Evolutionary conservation across 805 yeast species (phyloP).

Genomic region (Suhomyces canberraensis): DNA sequence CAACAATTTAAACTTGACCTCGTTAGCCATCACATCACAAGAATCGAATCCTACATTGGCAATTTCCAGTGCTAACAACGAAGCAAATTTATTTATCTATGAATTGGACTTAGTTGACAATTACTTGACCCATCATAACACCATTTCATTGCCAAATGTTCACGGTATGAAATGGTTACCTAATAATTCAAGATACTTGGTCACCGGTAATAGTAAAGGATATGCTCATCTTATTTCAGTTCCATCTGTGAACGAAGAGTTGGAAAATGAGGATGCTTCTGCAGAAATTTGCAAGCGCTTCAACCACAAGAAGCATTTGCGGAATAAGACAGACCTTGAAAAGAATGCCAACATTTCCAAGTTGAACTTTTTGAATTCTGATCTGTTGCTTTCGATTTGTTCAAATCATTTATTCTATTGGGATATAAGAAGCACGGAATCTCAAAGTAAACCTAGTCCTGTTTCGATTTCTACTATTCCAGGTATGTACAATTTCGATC

Average conservation of each 20-base stretch:
- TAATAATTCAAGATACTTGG: slow-evolving; percentile 35
- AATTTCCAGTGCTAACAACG: slow-evolving; percentile 46
- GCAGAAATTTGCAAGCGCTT: slow-evolving; percentile 79
- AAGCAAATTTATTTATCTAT: slow-evolving; percentile 51
- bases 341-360: slow-evolving; percentile 23
- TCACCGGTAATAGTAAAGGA: slow-evolving; percentile 80
- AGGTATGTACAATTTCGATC: slow-evolving; percentile 52
- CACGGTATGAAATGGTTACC: slow-evolving; percentile 54
- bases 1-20: slow-evolving; percentile 41
- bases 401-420: slow-evolving; percentile 72
- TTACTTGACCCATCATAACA: slow-evolving; percentile 52
- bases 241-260: slow-evolving; percentile 44
- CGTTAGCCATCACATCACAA: slow-evolving; percentile 30
- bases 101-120: slow-evolving; percentile 39
- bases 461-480: slow-evolving; percentile 48
- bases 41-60: slow-evolving; percentile 43
- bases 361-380: slow-evolving; percentile 28
- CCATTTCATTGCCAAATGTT: slow-evolving; percentile 57
- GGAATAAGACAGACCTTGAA: slow-evolving; percentile 25
- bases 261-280: slow-evolving; percentile 35
- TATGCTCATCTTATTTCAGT: slow-evolving; percentile 67
- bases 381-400: slow-evolving; percentile 58
- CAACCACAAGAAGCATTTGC: slow-evolving; percentile 70
- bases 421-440: slow-evolving; percentile 60
- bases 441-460: slow-evolving; percentile 43